phyloP scores from a whole-genome alignment of 1,139 yeast genomes.

The Nakaseomyces uthaithaninus region DNA sequence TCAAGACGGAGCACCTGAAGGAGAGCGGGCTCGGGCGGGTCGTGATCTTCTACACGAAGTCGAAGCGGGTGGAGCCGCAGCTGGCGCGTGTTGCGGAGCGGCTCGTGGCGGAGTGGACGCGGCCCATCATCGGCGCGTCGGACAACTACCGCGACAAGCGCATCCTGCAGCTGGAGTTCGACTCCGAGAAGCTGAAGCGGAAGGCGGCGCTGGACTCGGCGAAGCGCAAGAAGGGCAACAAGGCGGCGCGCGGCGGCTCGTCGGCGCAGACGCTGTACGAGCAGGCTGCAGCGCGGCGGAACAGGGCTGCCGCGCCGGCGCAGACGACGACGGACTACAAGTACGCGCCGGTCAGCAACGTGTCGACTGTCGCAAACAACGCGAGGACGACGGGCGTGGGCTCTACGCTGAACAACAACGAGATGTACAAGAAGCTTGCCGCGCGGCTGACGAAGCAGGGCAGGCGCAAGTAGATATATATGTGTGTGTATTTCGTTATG shows the following conservation, averaged over 20 bases:
- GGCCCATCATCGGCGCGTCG: conserved; percentile 93
- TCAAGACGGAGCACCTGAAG: conserved; percentile 88
- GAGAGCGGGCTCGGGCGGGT: conserved; percentile 95
- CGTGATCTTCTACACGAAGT: conserved; percentile 84
- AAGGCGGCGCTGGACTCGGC: conserved; percentile 33
- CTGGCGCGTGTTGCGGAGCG: conserved; percentile 85
- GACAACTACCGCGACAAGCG: conserved; percentile 89
- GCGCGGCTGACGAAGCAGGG: conserved; percentile 31
- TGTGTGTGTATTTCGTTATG: too few relatives aligned
- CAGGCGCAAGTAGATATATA: conserved; percentile 13
- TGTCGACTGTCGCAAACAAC: conserved; percentile 31
- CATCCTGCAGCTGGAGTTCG: conserved; percentile 63
- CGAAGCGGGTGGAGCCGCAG: conserved; percentile 78
- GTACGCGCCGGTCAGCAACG: conserved; percentile 76
- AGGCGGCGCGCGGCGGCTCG: conserved; percentile 34
- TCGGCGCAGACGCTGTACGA: conserved; percentile 49
- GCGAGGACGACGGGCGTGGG: conserved; percentile 42
- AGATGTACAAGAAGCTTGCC: conserved; percentile 62
- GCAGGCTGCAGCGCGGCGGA: conserved; percentile 85
- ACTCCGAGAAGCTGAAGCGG: conserved; percentile 47
- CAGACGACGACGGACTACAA: conserved; percentile 84
- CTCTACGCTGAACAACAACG: conserved; percentile 50
- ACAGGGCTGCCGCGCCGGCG: conserved; percentile 90
- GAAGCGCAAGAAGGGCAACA: conserved; percentile 26
- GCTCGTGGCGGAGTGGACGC: conserved; percentile 93